Evolutionary conservation across 352 stramenopile genomes (phyloP), one percentile per base, ranked within the genome.

Genomic region (Thalassiosira hispida): DNA sequence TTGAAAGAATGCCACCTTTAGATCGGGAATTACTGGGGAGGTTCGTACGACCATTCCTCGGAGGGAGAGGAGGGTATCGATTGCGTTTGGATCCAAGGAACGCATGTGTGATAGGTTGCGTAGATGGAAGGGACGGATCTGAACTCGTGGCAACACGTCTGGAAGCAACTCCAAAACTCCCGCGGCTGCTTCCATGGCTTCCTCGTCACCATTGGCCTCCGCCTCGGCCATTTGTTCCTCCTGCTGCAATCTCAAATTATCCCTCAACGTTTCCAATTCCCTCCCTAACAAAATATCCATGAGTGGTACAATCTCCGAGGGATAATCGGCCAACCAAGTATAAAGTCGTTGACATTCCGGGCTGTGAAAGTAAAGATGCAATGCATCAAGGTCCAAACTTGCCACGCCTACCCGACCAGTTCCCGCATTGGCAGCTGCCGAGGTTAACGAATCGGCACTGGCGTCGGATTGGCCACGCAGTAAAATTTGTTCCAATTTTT

Each of bases 31-130:
- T 42, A 99, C 95, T 14, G 96, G 92, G 64, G 94, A 98, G 52
- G 91, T 96, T 16, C 97, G 94, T 23, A 98, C 98, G 61, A 99
- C 96, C 97, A 99, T 99, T 47, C 98, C 98, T 56, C 97, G 95
- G 20, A 99, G 81, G 57, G 93, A 96, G 22, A 99, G 93, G 16
- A 99, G 90, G 65, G 97, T 93, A 80, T 99, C 97, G 65, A 99
- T 98, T 69, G 98, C 91, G 40, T 97, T 92, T 4, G 97, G 97
- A 86, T 99, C 97, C 23, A 99, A 91, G 55, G 97, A 95, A 11
- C 97, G 91, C 92, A 99, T 96, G 33, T 97, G 93, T 6, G 95
- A 96, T 22, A 98, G 72, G 22, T 96, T 91, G 3, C 92, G 94
- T 18, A 99, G 84, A 75, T 99, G 98, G 82, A 97, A 99, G n/a